These are phyloP conservation scores for Gracilaria caudata DNA, from an alignment of 23 red algal genomes.

Conservation along the genomic window DNA sequence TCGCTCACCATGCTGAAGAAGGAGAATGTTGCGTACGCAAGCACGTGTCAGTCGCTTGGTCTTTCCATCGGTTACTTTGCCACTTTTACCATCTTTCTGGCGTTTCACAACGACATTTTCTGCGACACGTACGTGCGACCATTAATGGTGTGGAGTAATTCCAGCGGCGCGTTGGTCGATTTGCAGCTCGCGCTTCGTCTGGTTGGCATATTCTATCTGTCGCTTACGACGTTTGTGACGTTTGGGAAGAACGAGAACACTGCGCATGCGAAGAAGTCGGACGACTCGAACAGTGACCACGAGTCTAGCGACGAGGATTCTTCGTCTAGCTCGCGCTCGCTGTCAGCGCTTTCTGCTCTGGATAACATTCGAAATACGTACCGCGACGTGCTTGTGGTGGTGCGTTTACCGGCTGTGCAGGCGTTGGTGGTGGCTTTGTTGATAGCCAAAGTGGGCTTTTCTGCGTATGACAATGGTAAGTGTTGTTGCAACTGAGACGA, in stretches of 20 bases:
- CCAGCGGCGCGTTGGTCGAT: constrained; percentile 51
- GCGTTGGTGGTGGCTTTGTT: constrained; percentile 69
- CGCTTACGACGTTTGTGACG: constrained; percentile 63
- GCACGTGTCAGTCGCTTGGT: constrained; percentile 87
- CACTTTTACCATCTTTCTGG: constrained; percentile 91
- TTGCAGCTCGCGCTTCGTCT: constrained; percentile 59
- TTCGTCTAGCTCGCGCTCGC: not conserved
- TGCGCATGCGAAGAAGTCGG: constrained; percentile 1
- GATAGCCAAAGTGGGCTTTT: constrained; percentile 84
- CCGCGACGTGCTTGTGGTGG: constrained; percentile 35
- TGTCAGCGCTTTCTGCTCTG: not conserved
- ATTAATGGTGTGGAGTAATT: constrained; percentile 1
- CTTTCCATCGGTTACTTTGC: constrained; percentile 89
- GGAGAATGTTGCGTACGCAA: constrained; percentile 66
- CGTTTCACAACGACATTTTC: constrained; percentile 77
- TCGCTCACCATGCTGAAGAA: constrained; percentile 80
- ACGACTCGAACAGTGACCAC: not conserved
- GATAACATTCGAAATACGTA: constrained; percentile 49
- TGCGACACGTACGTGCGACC: constrained; percentile 78
- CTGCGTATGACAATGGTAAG: constrained; percentile 81
- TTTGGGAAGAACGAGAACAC: constrained; percentile 58
- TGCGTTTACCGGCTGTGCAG: constrained; percentile 52
- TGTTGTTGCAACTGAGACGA: not conserved
- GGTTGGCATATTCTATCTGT: constrained; percentile 54
- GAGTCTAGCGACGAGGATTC: not conserved